Base-by-base conservation (phyloP, 768 basidiomycete genomes). In the Plicaturopsis crispa region DNA sequence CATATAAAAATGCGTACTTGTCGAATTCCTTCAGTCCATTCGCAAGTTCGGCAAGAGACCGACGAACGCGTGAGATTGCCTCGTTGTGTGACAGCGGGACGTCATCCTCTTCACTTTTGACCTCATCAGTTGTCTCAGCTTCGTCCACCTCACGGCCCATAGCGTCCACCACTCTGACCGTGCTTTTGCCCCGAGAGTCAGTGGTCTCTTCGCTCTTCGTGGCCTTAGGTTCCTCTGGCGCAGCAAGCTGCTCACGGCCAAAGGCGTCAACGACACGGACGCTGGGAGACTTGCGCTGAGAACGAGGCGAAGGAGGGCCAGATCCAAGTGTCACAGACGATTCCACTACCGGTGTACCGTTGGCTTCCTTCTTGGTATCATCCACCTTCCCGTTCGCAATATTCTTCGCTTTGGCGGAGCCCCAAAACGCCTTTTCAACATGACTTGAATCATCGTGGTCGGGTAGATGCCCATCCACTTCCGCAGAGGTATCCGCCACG, bases 221-320 rank as follows among this genome's bases (percentile, higher is more conserved):
- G 35, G 41, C 32, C 8, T 47, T 38, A 30, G 43, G 24, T 43
- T 51, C 43, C 40, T 49, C 43, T 12, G 47, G 35, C 35, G 35
- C 31, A 33, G 44, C 5, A 31, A 34, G 36, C 44, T 59, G 56
- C 51, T 76, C 70, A 31, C 74, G 62, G 6, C 84, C 84, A 52
- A 72, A 86, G 6, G 78, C 80, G 57, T 88, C 84, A 19, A 87
- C 60, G n/a, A 86, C 50, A 18, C 81, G 73, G 24, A 87, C 67
- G 35, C 64, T 64, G 5, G 72, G 67, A 0, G 70, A 65, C 52
- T 68, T 75, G 16, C 70, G 66, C 31, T 63, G 59, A 30, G 60
- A 62, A 22, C 57, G 62, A 30, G 56, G 53, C 33, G 45, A 55
- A 42, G 34, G 46, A 4, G 22, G 53, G 45, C 24, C 41, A 21